Conservation (phyloP, 345 rosid species). For the Euphorbia peplus region DNA sequence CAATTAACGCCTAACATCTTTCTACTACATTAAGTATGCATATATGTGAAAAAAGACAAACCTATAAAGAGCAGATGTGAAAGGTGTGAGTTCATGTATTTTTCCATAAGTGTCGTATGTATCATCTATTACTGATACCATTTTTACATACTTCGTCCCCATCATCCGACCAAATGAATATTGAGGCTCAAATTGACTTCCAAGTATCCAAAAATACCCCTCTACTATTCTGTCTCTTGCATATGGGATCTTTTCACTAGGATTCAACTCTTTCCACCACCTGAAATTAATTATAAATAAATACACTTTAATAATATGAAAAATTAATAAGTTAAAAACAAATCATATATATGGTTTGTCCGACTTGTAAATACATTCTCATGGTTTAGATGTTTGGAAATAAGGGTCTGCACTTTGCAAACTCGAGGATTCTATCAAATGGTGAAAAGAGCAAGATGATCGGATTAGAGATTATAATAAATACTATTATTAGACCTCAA, state of each 20-base stretch:
- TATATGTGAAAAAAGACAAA: background rate
- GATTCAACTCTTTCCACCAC: conserved; percentile 14
- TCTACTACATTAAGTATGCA: too few species aligned
- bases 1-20: too few species aligned
- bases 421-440: too few species aligned
- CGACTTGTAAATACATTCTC: too few species aligned
- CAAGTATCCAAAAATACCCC: conserved; percentile 3
- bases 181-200: background rate
- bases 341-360: too few species aligned
- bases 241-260: background rate
- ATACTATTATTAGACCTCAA: too few species aligned
- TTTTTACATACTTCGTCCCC: background rate
- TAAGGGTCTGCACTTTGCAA: too few species aligned
- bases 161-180: background rate
- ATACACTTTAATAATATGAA: too few species aligned
- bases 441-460: too few species aligned
- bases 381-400: too few species aligned
- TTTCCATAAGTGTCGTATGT: conserved; percentile 14
- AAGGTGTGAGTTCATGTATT: background rate
- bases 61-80: conserved; percentile 5
- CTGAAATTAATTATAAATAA: conserved; percentile 1
- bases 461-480: too few species aligned
- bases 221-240: conserved; percentile 16
- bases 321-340: too few species aligned
- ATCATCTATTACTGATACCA: background rate